Base-by-base conservation (phyloP, 2,329 filamentous ascomycete species). In the Phaeosphaeriaceae sp. region DNA sequence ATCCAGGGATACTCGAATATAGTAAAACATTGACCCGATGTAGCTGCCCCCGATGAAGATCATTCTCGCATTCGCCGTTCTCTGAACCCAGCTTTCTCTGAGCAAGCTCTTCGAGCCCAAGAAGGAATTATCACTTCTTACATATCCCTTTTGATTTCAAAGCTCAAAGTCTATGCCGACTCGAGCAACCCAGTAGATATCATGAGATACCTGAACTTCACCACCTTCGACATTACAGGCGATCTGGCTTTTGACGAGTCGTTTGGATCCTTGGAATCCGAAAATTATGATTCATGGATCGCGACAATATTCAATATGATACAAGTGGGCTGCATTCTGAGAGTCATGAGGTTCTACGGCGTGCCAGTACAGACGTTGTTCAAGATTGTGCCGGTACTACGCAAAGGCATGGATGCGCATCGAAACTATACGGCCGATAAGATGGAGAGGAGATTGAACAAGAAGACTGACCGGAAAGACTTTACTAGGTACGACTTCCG, bases 221-320 rank as follows among this genome's bases (percentile, higher is more conserved):
- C 61, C 3, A 69, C 67, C 7, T 71, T 71, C 45, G 69, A 72
- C 44, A 67, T 72, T 19, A 63, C 62, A 2, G 71, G 70, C 9
- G 71, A 75, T 46, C 53, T 75, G 2, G 52, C 63, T 6, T 73
- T 74, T 50, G 70, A 58, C 24, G 71, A 74, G 51, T 61, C 70
- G 0, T 73, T 75, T 50, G 64, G 58, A 21, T 63, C 68, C 31
- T 56, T 74, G 1, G 51, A 69, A 19, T 56, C 60, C 2, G 66
- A 59, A 17, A 48, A 61, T 11, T 66, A 61, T 45, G 60, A 63
- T 13, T 36, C 31, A 51, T 74, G 70, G 71, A 62, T 72, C n/a
- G 58, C 56, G 4, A 59, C 13, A 33, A 10, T 65, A 0, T 67
- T 68, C 48, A 53, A 53, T 6, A 41, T 53, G 24, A 13, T 66